Conservation (phyloP, 331 rosid genomes). For the Stylosanthes scabra region DNA sequence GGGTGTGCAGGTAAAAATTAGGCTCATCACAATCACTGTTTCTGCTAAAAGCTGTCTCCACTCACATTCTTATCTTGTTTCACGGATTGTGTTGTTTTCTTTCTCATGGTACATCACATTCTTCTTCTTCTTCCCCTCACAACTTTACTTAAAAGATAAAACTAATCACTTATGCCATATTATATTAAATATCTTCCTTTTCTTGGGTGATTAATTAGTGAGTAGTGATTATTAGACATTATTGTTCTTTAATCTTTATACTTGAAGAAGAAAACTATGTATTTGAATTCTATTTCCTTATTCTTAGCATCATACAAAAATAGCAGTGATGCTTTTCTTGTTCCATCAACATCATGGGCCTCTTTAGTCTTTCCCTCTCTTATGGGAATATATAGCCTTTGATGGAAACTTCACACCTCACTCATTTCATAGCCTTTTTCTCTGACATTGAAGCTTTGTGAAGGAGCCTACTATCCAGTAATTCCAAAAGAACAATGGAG, state of each 20-base stretch:
- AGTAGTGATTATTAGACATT: background rate
- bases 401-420: conserved; percentile 4
- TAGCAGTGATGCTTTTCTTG: conserved; percentile 10
- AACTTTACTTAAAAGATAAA: background rate
- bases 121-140: background rate
- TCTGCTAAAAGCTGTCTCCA: background rate
- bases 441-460: background rate
- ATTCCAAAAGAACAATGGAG: conserved; percentile 43
- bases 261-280: conserved; percentile 15
- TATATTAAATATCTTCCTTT: background rate
- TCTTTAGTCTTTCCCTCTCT: background rate
- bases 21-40: background rate
- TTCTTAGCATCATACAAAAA: background rate
- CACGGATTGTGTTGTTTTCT: conserved; percentile 11
- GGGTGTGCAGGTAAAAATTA: background rate
- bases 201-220: background rate
- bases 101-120: conserved; percentile 38
- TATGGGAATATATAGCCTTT: background rate
- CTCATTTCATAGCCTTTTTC: conserved; percentile 17
- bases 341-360: background rate
- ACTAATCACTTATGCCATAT: background rate
- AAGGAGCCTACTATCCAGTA: conserved; percentile 10
- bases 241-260: background rate
- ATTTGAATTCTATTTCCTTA: background rate
- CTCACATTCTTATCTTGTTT: conserved; percentile 37